Conservation (phyloP, 2,329 filamentous ascomycete species). For the Juglanconis juglandina region DNA sequence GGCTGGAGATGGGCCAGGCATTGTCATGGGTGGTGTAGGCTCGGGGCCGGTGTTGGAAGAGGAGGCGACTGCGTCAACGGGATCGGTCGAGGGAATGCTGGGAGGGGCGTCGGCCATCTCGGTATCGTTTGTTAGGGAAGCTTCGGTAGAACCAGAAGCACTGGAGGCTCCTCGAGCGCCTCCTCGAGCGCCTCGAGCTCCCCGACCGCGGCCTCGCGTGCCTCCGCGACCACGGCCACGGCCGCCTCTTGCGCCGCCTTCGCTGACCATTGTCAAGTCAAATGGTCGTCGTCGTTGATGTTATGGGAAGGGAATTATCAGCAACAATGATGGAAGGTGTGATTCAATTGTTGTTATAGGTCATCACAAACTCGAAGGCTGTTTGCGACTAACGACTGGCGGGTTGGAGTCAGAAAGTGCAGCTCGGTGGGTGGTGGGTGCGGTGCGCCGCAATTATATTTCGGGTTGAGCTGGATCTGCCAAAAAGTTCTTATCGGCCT, state of each 20-base stretch:
- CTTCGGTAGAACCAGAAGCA: background rate
- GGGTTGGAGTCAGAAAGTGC: background rate
- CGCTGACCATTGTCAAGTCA: constrained; percentile 8
- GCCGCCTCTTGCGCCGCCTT: constrained; percentile 12
- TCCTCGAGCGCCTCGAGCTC: constrained; percentile 29
- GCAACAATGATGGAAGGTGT: no score
- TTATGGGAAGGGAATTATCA: background rate
- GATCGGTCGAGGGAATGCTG: background rate
- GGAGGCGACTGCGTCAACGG: background rate
- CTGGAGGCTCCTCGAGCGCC: constrained; percentile 27
- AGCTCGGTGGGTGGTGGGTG: background rate
- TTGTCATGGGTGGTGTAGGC: background rate
- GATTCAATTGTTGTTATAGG: no score
- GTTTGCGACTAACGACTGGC: no score
- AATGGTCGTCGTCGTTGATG: background rate
- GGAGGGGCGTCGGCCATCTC: background rate
- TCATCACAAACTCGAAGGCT: no score
- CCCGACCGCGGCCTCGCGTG: constrained; percentile 28
- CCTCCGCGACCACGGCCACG: constrained; percentile 8
- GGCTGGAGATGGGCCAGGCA: background rate
- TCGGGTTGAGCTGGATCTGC: background rate
- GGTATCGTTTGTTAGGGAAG: background rate
- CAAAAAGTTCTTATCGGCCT: constrained; percentile 5
- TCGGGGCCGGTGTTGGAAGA: background rate
- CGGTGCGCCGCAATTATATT: background rate